Conservation (phyloP, 2,329 filamentous ascomycete species). For the Aspergillus texensis region DNA sequence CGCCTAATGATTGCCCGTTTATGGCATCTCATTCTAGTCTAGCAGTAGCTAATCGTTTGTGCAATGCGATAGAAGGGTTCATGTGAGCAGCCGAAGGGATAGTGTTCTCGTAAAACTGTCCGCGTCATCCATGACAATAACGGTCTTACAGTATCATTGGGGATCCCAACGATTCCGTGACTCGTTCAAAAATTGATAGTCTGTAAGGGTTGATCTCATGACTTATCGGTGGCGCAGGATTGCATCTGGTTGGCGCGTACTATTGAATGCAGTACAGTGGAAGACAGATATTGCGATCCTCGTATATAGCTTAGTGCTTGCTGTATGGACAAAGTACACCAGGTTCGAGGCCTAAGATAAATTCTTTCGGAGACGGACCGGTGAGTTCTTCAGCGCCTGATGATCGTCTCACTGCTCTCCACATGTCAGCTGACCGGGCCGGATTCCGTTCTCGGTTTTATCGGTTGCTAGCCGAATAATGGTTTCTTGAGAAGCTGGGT, state of each 20-base stretch:
- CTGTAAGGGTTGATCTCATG: conserved; percentile 1
- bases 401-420: background rate
- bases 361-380: background rate
- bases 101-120: background rate
- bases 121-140: background rate
- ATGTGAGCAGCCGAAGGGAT: background rate
- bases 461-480: background rate
- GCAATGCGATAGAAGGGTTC: background rate
- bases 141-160: background rate
- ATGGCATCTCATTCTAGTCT: background rate
- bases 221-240: conserved; percentile 2
- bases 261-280: background rate
- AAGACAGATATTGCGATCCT: background rate
- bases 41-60: background rate
- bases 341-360: background rate
- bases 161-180: too few species aligned
- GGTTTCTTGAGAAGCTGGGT: background rate
- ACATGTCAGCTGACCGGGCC: background rate
- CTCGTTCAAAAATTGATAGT: background rate
- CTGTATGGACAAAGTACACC: background rate
- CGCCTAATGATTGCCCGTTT: background rate
- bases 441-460: background rate
- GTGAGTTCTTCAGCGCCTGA: background rate
- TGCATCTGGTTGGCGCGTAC: background rate
- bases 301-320: background rate